These are phyloP conservation scores for Diphasiastrum complanatum DNA, from an alignment of 83 land plant genomes.

Conservation along the genomic window DNA sequence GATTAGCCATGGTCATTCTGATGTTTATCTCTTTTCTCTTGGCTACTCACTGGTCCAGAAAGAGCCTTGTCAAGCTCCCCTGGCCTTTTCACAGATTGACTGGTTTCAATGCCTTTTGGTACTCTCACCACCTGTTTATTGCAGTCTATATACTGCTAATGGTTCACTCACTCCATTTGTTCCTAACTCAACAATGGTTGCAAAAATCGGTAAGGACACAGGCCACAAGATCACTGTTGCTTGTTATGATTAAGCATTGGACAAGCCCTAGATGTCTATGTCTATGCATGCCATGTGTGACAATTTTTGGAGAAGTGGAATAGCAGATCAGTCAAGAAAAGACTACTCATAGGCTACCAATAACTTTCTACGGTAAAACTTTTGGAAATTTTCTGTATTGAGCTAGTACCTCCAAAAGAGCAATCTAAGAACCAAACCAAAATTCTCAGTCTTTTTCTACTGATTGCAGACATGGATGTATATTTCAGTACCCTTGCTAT, in stretches of 20 bases:
- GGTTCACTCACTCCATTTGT: constrained; percentile 63
- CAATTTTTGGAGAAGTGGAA: no score
- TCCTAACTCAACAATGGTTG: constrained; percentile 58
- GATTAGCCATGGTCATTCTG: constrained; percentile 68
- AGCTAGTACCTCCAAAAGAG: neutral
- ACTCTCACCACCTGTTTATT: constrained; percentile 78
- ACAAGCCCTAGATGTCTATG: no score
- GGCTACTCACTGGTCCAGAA: constrained; percentile 57
- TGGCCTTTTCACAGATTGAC: constrained; percentile 72
- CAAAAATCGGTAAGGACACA: constrained; percentile 71
- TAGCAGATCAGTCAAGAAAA: no score
- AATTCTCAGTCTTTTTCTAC: neutral
- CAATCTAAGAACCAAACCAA: neutral
- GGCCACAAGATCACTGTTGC: no score
- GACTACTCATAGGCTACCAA: no score
- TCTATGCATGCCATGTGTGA: no score
- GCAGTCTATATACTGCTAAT: constrained; percentile 67
- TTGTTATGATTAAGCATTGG: no score
- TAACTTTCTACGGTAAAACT: no score
- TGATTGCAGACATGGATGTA: constrained; percentile 91
- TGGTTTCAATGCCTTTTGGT: constrained; percentile 98
- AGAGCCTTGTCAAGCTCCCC: constrained; percentile 59
- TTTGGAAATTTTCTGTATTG: neutral
- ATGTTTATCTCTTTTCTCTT: constrained; percentile 68
- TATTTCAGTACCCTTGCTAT: constrained; percentile 57